Evolutionary conservation across 73 alveolate genomes (phyloP), one percentile per base, ranked within the genome.

Genomic region (Paramecium caudatum): DNA sequence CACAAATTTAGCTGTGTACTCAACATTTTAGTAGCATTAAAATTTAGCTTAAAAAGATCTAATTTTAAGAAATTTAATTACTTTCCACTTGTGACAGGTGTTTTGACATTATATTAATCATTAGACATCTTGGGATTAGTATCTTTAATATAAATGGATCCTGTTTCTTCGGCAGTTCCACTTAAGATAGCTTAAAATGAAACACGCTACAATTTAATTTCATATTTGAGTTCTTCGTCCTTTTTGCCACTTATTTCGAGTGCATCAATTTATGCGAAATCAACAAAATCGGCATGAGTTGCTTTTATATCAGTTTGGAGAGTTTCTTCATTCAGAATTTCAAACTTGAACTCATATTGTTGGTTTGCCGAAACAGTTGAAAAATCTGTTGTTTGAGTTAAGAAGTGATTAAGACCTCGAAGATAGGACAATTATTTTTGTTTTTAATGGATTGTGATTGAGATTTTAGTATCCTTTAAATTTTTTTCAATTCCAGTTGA

Each of bases 11-110:
- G 80, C 80, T 0, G 10, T 25, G 9, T 55, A 55, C 80, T 55
- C 41, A 55, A 55, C 80, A 55, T 55, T 55, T 25, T 55, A 55
- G 30, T 55, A 5, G 21, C 80, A 55, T 23, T 55, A 12, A 55
- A 55, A 5, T 27, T 55, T 55, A 19, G 30, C 23, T 9, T 55
- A 55, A 3, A 55, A 55, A 27, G 80, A 43, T 55, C 80, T 55
- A 55, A 23, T 27, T 17, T 10, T 55, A 23, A 55, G 4, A 1
- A 0, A 55, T 2, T 1, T 9, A 19, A 5, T 10, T 55, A 55
- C 80, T 55, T 55, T 55, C 80, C 80, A 27, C 80, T 55, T 12
- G 80, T 55, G 1, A 37, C 80, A 55, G 23, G 30, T 15, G 30
- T 10, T 23, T 55, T 55, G 27, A 12, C 30, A 23, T 55, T 21